Base-by-base conservation (phyloP, 352 stramenopile genomes). In the Phytophthora constricta region DNA sequence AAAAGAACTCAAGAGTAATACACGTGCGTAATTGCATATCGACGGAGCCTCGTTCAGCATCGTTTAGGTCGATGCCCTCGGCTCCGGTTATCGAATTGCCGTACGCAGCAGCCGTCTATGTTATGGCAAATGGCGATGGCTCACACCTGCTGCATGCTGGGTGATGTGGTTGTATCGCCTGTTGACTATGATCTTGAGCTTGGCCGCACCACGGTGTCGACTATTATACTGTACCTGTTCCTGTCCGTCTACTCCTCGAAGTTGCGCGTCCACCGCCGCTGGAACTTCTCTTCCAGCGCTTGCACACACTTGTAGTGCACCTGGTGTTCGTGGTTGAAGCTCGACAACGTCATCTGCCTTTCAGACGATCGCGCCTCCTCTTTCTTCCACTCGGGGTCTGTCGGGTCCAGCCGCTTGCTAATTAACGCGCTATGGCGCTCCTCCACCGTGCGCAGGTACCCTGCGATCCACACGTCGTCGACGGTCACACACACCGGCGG, bases 281-380 rank as follows among this genome's bases (percentile, higher is more conserved):
- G 58, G 33, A 92, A 86, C 37, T 77, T 82, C 3, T 77, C 61
- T 62, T 95, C 84, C 27, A 95, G 84, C 27, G 83, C 86, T 47
- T 89, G 58, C 20, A 95, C 84, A 57, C 84, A 95, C 73, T 93
- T 93, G 76, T 90, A 90, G 68, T 95, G 86, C 45, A 95, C 59
- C 62, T 87, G 80, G 53, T 95, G 77, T 54, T 87, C 83, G 56
- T 95, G 84, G 66, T 95, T 95, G 54, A 80, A 95, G 56, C 75
- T 87, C 9, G 86, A 95, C 5, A 95, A 74, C 62, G 83, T 93
- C 76, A 95, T 84, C 50, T 84, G 84, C 7, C 62, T 61, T 5
- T 77, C 47, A 0, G 60, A 48, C n/a, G 79, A 83, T 0, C 53
- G 47, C 14, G 80, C 67, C 65, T 94, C 86, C 26, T 72, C 62